Conservation (phyloP, 257 asterid species). For the Solanum virginianum region DNA sequence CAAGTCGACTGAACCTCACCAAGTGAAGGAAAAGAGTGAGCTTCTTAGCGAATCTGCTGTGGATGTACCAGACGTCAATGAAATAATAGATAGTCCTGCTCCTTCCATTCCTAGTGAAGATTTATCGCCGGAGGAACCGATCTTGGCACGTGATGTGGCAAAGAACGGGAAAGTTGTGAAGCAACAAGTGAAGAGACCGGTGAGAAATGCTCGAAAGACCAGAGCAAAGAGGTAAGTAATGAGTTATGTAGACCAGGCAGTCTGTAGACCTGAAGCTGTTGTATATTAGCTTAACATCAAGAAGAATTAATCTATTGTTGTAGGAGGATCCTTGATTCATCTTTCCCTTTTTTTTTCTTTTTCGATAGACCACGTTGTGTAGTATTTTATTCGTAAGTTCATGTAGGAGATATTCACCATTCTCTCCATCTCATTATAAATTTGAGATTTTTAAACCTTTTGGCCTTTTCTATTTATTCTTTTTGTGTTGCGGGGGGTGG, state of each 20-base stretch:
- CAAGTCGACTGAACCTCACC: neutral
- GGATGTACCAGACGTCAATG: slow-evolving; percentile 46
- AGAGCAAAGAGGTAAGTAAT: slow-evolving; percentile 33
- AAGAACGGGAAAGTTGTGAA: slow-evolving; percentile 6
- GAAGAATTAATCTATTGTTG: neutral
- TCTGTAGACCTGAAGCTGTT: slow-evolving; percentile 14
- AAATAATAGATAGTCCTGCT: slow-evolving; percentile 12
- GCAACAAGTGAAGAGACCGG: slow-evolving; percentile 23
- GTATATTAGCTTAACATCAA: slow-evolving; percentile 2
- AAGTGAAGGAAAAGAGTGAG: slow-evolving; percentile 21
- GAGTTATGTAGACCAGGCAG: slow-evolving; percentile 1
- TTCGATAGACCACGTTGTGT: neutral
- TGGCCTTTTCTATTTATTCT: neutral
- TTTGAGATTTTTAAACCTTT: neutral
- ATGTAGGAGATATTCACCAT: neutral
- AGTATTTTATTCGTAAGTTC: neutral
- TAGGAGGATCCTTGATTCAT: neutral
- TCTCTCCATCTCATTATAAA: neutral
- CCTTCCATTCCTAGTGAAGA: slow-evolving; percentile 30
- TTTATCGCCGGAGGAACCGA: slow-evolving; percentile 4
- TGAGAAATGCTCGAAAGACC: slow-evolving; percentile 19
- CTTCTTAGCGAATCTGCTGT: slow-evolving; percentile 32
- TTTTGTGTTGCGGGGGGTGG: neutral
- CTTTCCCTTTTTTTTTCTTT: neutral
- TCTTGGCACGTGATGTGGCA: neutral